Base-by-base conservation (phyloP, 768 basidiomycete genomes). In the Suillus plorans region DNA sequence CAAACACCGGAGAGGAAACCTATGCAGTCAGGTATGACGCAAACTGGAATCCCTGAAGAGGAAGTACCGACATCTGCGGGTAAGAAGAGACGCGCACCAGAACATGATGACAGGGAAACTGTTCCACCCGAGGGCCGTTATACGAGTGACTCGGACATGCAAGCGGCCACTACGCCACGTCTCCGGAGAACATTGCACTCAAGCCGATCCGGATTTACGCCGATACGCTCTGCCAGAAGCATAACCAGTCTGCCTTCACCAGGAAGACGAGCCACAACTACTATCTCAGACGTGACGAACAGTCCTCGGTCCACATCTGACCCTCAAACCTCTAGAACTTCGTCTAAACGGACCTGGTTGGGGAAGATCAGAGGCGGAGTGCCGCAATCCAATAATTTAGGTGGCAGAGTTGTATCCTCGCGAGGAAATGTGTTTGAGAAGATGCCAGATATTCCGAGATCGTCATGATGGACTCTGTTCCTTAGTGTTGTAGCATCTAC, bases 11-110 rank as follows among this genome's bases (percentile, higher is more conserved):
- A 89, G 64, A 79, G 62, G 63, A 39, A 59, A 31, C 66, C 67
- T 10, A 16, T 60, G 28, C 22, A 28, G 34, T 42, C 49, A 52
- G 66, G 69, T 57, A 67, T 73, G n/a, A 74, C 68, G 59, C 73
- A 76, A 12, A 76, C 81, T 37, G 82, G 84, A 44, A 86, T 86
- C 1, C 86, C 88, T 28, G 83, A 86, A 67, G 64, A 64, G 74
- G 73, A 57, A 13, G 49, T 78, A 25, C 76, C 80, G 2, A 76
- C 83, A 18, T 82, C 85, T 42, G 70, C 76, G 36, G 87, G 89
- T 37, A 88, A 86, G 79, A 93, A 92, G 72, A 84, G 91, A 13
- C 84, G 86, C 28, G 88, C 86, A 34, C 91, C 92, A 2, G 91
- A 92, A 63, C 91, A 93, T 69, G 90, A 89, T 67, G 90, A 91